Base-by-base conservation (phyloP, 139 green algal genomes). In the Micractinium sp. region DNA sequence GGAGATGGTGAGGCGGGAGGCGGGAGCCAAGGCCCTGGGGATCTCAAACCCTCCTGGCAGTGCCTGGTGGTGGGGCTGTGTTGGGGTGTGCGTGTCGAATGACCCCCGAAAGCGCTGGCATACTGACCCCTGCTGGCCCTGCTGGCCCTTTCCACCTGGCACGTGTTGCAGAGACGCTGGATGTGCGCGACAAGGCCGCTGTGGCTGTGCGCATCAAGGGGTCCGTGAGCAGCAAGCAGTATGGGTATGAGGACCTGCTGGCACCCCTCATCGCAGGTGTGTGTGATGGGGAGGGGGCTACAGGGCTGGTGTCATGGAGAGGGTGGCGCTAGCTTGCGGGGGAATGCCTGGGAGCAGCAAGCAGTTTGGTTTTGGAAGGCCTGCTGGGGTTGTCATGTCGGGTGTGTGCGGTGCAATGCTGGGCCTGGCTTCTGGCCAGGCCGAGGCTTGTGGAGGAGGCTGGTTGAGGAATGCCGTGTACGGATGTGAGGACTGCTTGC, bases 231-330 rank as follows among this genome's bases (percentile, higher is more conserved):
- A 97, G 92, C 92, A 99, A 99, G 93, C 95, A 97, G 92, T 94
- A 94, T 67, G 98, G 98, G n/a, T 97, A 95, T 82, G 97, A 99
- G 92, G 92, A 95, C 41, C 47, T 98, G 35, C 95, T 99, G 61
- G 92, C 90, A 27, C 93, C 93, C 18, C 90, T 99, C n/a, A 95
- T 99, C 31, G 98, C 98, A 19, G 63, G 85, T 87, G 67, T 4
- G 82, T 20, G 36, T 19, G 76, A 23, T 20, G 35, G 41, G 33
- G 76, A 7, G 76, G 0, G 63, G 63, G 63, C 12, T 27, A 3
- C 9, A 71, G 63, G 63, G 63, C 63, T 27, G 63, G 22, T 23
- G 63, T 71, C 22, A 27, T 71, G 63, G 63, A 16, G 12, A 71
- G 63, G 20, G 12, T 71, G 33, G 29, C 29, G 71, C 71, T 39